These are phyloP conservation scores for Penicillium sp. DNA, from an alignment of 2,329 filamentous ascomycete species.

Conservation along the genomic window DNA sequence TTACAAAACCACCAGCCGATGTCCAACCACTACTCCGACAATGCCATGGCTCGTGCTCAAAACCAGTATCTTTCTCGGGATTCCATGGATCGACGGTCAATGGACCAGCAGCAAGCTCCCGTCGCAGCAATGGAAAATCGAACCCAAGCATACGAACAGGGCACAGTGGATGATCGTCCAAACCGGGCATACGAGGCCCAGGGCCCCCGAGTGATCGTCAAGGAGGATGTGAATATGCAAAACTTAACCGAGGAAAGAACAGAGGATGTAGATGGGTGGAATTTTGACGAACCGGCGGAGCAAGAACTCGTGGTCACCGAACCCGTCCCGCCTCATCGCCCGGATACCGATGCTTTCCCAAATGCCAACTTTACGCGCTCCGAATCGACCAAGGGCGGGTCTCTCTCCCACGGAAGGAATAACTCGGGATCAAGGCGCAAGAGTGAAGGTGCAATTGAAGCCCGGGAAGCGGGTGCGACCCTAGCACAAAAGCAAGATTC, in stretches of 20 bases:
- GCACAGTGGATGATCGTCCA: conserved; percentile 54
- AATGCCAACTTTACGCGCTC: conserved; percentile 72
- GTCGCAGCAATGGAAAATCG: conserved; percentile 56
- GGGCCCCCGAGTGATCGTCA: conserved; percentile 51
- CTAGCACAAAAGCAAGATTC: conserved; percentile 61
- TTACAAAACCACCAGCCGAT: conserved; percentile 62
- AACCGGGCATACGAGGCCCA: conserved; percentile 61
- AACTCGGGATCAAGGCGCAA: conserved; percentile 71
- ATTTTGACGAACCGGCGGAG: conserved; percentile 78
- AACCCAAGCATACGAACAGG: conserved; percentile 44
- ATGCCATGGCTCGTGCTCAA: conserved; percentile 42
- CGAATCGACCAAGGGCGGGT: conserved; percentile 69
- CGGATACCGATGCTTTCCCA: conserved; percentile 86
- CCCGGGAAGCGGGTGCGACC: conserved; percentile 46
- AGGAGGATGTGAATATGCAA: conserved; percentile 47
- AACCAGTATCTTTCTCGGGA: conserved; percentile 47
- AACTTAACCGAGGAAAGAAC: conserved; percentile 48
- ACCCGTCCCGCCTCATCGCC: conserved; percentile 60
- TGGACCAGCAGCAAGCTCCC: conserved; percentile 49
- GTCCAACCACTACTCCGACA: conserved; percentile 49
- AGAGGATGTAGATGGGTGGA: conserved; percentile 76
- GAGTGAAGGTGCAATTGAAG: conserved; percentile 65
- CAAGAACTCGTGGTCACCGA: conserved; percentile 42
- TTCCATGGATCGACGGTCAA: conserved; percentile 41
- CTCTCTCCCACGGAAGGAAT: conserved; percentile 73